These are phyloP conservation scores for Durio zibethinus DNA, from an alignment of 345 rosid genomes.

Conservation along the genomic window DNA sequence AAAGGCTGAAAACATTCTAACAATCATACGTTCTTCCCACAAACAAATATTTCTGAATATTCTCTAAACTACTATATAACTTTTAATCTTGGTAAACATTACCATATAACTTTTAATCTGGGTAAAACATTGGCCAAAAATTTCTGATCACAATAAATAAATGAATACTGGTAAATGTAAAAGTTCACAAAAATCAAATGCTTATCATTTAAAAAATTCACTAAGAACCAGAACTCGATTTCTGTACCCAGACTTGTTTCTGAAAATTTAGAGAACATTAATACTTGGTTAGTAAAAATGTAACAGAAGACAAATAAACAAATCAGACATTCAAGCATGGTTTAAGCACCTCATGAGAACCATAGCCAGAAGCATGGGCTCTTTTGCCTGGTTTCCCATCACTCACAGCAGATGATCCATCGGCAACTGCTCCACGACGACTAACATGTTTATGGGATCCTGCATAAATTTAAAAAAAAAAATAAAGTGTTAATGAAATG, in stretches of 20 bases:
- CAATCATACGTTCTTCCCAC: neutral
- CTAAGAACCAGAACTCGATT: conserved; percentile 46
- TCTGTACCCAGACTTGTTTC: conserved; percentile 73
- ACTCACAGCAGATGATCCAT: conserved; percentile 26
- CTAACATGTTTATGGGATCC: conserved; percentile 40
- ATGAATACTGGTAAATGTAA: neutral
- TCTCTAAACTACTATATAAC: neutral
- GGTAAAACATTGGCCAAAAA: neutral
- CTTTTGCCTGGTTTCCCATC: conserved; percentile 42
- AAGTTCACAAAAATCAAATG: neutral
- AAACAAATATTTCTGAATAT: neutral
- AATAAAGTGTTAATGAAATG: neutral
- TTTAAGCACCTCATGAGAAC: conserved; percentile 39
- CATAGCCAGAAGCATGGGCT: conserved; percentile 32
- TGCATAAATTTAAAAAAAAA: conserved; percentile 24
- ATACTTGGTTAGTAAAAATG: neutral
- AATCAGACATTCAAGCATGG: neutral
- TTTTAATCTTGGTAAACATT: neutral
- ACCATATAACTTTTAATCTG: neutral
- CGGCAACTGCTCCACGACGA: conserved; percentile 38
- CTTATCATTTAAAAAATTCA: conserved; percentile 30
- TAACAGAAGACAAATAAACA: neutral
- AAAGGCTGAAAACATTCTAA: neutral
- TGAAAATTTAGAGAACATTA: conserved; percentile 24
- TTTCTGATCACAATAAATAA: neutral